phyloP scores from a whole-genome alignment of 1,284 basidiomycete genomes.

The Malassezia dermatis region DNA sequence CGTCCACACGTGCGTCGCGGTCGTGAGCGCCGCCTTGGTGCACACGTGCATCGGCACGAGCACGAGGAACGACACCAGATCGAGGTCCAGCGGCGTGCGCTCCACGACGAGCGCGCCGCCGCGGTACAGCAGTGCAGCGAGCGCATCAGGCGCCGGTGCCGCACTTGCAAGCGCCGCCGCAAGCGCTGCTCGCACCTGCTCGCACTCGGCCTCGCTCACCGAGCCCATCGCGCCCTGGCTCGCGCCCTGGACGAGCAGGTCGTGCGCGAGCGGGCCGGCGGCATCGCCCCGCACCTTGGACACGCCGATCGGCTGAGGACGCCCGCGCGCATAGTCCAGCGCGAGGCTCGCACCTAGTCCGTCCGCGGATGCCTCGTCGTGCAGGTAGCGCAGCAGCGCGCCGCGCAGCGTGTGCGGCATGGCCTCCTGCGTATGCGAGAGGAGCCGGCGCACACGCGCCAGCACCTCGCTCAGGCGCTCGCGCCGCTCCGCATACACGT shows the following conservation, averaged over 20 bases:
- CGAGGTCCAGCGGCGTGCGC: constrained; percentile 58
- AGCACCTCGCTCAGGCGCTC: constrained; percentile 69
- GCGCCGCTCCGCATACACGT: constrained; percentile 75
- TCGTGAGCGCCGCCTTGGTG: constrained; percentile 70
- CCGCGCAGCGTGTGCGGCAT: constrained; percentile 87
- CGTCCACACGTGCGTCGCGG: constrained; percentile 88
- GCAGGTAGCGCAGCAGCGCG: constrained; percentile 61
- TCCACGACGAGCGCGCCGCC: constrained; percentile 56
- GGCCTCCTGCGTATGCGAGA: constrained; percentile 69
- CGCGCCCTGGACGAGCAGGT: constrained; percentile 23
- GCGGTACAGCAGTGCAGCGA: constrained; percentile 75
- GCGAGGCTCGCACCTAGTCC: constrained; percentile 39
- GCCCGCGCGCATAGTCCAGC: constrained; percentile 37
- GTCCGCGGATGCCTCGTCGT: constrained; percentile 21
- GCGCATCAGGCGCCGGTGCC: constrained; percentile 51
- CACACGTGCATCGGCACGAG: constrained; percentile 78
- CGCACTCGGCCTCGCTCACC: constrained; percentile 42
- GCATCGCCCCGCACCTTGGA: constrained; percentile 33
- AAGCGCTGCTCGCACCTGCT: constrained; percentile 51
- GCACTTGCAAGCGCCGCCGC: constrained; percentile 58
- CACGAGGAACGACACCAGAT: constrained; percentile 77
- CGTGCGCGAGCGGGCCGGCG: constrained; percentile 26
- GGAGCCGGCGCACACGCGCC: constrained; percentile 66
- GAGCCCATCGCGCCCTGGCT: constrained; percentile 67
- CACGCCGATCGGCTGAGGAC: constrained; percentile 44